A percentile compares a stretch with the other conserved stretches of the same genome.
phyloP scores from a whole-genome alignment of 441 rosid genomes.

The Dalechampia spathulata region DNA sequence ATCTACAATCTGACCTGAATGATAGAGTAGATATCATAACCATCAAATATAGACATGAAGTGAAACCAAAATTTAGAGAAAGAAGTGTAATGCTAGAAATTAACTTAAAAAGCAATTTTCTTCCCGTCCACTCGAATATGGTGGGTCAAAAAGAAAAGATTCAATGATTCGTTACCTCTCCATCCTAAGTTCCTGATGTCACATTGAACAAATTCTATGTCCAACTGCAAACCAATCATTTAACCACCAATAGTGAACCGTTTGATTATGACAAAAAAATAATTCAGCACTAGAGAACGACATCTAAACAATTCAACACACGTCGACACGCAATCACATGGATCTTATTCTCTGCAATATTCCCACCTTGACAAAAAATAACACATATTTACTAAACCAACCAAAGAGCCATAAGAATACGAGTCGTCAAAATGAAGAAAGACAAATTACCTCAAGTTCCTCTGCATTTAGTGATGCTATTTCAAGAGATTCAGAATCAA shows the following conservation, averaged over 20 bases:
- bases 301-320: too few species aligned
- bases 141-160: not conserved
- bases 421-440: not conserved
- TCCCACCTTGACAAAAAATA: too few species aligned
- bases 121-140: not conserved
- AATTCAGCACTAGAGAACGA: not conserved
- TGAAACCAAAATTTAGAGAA: not conserved
- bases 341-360: not conserved
- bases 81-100: not conserved
- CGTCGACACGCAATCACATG: not conserved
- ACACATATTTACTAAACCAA: too few species aligned
- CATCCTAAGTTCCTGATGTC: constrained; percentile 53
- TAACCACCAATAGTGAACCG: not conserved
- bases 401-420: too few species aligned
- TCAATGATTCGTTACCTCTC: constrained; percentile 44
- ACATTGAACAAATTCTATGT: constrained; percentile 66
- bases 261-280: not conserved
- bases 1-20: constrained; percentile 54
- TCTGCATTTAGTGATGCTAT: constrained; percentile 66
- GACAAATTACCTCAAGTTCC: constrained; percentile 60
- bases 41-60: constrained; percentile 7
- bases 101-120: not conserved
- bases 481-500: constrained; percentile 73
- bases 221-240: constrained; percentile 50
- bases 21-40: constrained; percentile 10